Conservation (phyloP, 257 asterid genomes). For the Capsicum rhomboideum region DNA sequence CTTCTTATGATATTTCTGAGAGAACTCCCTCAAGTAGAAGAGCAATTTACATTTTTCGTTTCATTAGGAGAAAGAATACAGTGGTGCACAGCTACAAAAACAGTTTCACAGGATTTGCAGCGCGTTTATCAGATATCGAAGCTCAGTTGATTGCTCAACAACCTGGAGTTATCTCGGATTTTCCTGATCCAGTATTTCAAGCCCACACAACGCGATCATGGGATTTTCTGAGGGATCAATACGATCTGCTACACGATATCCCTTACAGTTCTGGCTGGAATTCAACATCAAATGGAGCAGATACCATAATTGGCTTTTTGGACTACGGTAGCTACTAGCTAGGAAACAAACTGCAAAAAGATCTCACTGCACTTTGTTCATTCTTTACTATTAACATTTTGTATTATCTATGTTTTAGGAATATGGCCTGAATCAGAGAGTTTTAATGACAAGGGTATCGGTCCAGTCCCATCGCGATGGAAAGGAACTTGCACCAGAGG, state of each 20-base stretch:
- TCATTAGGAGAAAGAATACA: slow-evolving; percentile 40
- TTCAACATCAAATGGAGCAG: background rate
- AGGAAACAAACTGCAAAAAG: background rate
- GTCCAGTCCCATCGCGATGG: slow-evolving; percentile 58
- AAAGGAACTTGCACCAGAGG: slow-evolving; percentile 72
- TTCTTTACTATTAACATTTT: background rate
- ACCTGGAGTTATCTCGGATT: slow-evolving; percentile 79
- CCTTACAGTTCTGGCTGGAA: background rate
- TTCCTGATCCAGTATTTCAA: slow-evolving; percentile 59
- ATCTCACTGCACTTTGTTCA: background rate
- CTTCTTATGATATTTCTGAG: too few relatives aligned
- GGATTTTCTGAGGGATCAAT: background rate
- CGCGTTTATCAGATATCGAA: slow-evolving; percentile 51
- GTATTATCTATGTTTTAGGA: slow-evolving; percentile 38
- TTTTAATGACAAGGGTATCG: slow-evolving; percentile 44
- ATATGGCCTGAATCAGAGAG: slow-evolving; percentile 87
- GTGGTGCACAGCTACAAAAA: slow-evolving; percentile 49
- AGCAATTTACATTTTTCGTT: too few relatives aligned
- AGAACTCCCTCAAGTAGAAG: background rate
- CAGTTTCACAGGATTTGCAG: slow-evolving; percentile 70
- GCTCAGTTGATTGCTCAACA: slow-evolving; percentile 35
- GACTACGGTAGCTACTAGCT: background rate
- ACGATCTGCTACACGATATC: background rate
- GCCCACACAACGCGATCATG: slow-evolving; percentile 34
- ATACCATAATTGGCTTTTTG: background rate